Percentiles rank a stretch among this genome's conserved stretches.
phyloP scores from a whole-genome alignment of 192 early-diverging fungal species.

The Gamsiella multidivaricata region DNA sequence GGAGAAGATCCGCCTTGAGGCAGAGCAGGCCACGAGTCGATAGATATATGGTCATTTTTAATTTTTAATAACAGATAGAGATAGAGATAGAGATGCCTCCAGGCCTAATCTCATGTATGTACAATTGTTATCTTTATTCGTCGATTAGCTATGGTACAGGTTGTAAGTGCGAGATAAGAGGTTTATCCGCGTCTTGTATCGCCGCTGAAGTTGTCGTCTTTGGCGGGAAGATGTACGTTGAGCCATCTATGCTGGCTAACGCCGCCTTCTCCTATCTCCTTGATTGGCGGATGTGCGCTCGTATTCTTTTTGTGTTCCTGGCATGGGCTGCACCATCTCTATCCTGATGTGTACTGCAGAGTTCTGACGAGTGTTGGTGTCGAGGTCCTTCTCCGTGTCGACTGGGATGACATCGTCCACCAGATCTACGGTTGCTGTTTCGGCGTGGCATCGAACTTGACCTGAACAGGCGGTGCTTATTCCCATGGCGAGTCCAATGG shows the following conservation, averaged over 20 bases:
- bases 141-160: not conserved
- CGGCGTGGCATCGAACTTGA: slow-evolving; percentile 69
- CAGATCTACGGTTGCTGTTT: slow-evolving; percentile 74
- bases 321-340: slow-evolving; percentile 49
- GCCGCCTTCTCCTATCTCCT: slow-evolving; percentile 14
- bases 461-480: slow-evolving; percentile 67
- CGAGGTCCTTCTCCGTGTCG: slow-evolving; percentile 68
- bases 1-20: slow-evolving; percentile 25
- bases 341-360: slow-evolving; percentile 80
- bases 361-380: slow-evolving; percentile 69
- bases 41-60: not conserved
- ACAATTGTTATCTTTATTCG: not conserved
- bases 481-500: slow-evolving; percentile 73
- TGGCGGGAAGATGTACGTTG: too few relatives aligned
- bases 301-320: slow-evolving; percentile 22
- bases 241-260: too few relatives aligned
- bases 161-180: not conserved
- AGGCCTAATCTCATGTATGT: too few relatives aligned
- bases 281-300: slow-evolving; percentile 5
- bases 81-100: not conserved
- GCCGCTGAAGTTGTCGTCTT: not conserved
- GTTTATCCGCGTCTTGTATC: not conserved
- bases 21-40: slow-evolving; percentile 9
- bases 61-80: too few relatives aligned
- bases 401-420: slow-evolving; percentile 84